A percentile compares a stretch with the other conserved stretches of the same genome.
These are phyloP conservation scores for Lyophyllum semitale DNA, from an alignment of 768 basidiomycete species.

Conservation along the genomic window DNA sequence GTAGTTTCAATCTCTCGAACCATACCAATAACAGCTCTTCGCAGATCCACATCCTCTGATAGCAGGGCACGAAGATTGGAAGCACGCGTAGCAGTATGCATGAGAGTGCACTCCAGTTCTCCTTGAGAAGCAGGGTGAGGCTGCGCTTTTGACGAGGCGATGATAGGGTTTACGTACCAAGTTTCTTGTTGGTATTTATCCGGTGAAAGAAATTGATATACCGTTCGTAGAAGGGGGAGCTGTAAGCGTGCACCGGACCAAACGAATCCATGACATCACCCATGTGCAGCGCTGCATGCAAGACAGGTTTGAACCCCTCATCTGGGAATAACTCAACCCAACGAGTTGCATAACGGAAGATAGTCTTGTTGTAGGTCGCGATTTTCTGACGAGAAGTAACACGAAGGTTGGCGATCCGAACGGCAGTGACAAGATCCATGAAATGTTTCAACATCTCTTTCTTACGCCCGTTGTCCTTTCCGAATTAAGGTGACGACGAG, in stretches of 20 bases:
- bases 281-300: conserved; percentile 35
- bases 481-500: conserved; percentile 34
- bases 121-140: conserved; percentile 4
- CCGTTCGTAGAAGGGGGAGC: conserved; percentile 18
- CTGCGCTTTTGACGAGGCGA: background rate
- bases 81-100: conserved; percentile 2
- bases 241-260: too few species aligned
- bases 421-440: conserved; percentile 27
- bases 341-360: conserved; percentile 19
- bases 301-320: conserved; percentile 24
- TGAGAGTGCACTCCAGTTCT: conserved; percentile 12
- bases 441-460: conserved; percentile 29
- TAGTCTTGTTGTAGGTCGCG: conserved; percentile 7
- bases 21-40: background rate
- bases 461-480: conserved; percentile 13
- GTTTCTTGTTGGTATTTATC: conserved; percentile 18
- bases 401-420: conserved; percentile 20
- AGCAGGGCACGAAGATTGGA: conserved; percentile 13
- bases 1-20: background rate
- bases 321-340: conserved; percentile 24
- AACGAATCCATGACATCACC: too few species aligned
- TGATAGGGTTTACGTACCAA: conserved; percentile 6
- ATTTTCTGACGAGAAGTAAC: conserved; percentile 10
- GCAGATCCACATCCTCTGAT: conserved; percentile 3
- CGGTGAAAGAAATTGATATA: conserved; percentile 23